These are phyloP conservation scores for Talaromyces sp. DNA, from an alignment of 2,329 filamentous ascomycete species.

Conservation along the genomic window DNA sequence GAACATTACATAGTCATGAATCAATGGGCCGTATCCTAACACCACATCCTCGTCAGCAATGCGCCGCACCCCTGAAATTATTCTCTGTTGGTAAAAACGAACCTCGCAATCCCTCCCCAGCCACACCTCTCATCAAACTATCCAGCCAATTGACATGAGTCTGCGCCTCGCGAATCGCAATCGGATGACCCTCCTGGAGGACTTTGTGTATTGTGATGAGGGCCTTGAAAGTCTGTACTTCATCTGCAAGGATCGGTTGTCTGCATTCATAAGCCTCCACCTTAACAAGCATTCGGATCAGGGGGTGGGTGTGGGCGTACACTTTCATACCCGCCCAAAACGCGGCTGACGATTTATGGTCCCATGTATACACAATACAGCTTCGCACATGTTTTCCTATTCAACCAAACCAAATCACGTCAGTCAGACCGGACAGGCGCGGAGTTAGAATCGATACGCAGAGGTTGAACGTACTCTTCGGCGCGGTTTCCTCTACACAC, in stretches of 20 bases:
- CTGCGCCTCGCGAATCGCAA: conserved; percentile 83
- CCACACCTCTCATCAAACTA: conserved; percentile 78
- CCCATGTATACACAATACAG: conserved; percentile 98
- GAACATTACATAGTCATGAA: conserved; percentile 95
- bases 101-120: conserved; percentile 79
- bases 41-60: background rate
- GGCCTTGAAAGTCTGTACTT: conserved; percentile 98
- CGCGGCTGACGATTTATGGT: conserved; percentile 89
- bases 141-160: conserved; percentile 87
- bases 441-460: background rate
- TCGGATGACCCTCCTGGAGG: conserved; percentile 90
- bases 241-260: conserved; percentile 96
- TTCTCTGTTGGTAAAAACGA: conserved; percentile 22
- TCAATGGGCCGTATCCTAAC: conserved; percentile 76
- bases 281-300: background rate
- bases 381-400: conserved; percentile 89
- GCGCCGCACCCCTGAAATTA: background rate
- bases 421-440: background rate
- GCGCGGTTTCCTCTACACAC: conserved; percentile 59
- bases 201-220: conserved; percentile 97
- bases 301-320: conserved; percentile 51
- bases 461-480: conserved; percentile 54
- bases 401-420: conserved; percentile 11
- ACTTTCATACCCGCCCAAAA: conserved; percentile 99
- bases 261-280: conserved; percentile 44